These are phyloP conservation scores for Fusarium aywerte DNA, from an alignment of 2,329 filamentous ascomycete genomes.

Conservation along the genomic window DNA sequence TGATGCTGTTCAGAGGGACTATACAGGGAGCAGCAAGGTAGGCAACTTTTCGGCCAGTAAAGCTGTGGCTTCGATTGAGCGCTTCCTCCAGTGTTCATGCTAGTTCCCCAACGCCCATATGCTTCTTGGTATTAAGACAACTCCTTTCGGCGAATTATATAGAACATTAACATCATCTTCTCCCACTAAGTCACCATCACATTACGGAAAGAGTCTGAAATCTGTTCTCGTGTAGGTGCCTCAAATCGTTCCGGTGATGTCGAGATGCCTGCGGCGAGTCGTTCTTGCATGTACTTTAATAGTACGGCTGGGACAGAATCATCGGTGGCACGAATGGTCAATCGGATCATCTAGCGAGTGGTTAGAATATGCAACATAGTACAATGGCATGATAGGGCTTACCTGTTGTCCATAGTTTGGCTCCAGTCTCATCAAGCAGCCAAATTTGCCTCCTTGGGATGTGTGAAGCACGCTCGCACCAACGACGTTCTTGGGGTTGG, in stretches of 20 bases:
- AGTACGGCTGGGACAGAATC: slow-evolving; percentile 85
- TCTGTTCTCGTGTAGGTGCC: slow-evolving; percentile 60
- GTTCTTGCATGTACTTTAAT: slow-evolving; percentile 87
- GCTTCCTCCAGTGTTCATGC: slow-evolving; percentile 42
- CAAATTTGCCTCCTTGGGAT: slow-evolving; percentile 86
- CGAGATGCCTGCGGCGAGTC: slow-evolving; percentile 68
- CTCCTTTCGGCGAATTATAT: slow-evolving; percentile 43
- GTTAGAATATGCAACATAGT: slow-evolving; percentile 26
- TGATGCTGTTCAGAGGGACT: slow-evolving; percentile 23
- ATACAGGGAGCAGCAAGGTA: slow-evolving; percentile 18
- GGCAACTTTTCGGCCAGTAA: slow-evolving; percentile 34
- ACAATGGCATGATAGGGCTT: slow-evolving; percentile 53
- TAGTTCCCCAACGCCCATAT: slow-evolving; percentile 50
- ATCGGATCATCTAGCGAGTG: slow-evolving; percentile 82
- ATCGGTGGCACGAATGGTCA: slow-evolving; percentile 94
- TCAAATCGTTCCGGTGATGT: slow-evolving; percentile 54
- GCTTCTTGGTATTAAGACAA: slow-evolving; percentile 47
- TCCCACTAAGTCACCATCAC: slow-evolving; percentile 60
- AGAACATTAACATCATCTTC: slow-evolving; percentile 31
- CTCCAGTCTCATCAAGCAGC: slow-evolving; percentile 91
- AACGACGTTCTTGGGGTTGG: slow-evolving; percentile 92
- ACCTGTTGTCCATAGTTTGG: slow-evolving; percentile 94
- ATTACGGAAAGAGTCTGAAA: slow-evolving; percentile 66
- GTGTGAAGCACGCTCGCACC: slow-evolving; percentile 89
- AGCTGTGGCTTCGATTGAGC: slow-evolving; percentile 38